Evolutionary conservation across 2,329 filamentous ascomycete species (phyloP).

Genomic region (Boeremia lycopersici): DNA sequence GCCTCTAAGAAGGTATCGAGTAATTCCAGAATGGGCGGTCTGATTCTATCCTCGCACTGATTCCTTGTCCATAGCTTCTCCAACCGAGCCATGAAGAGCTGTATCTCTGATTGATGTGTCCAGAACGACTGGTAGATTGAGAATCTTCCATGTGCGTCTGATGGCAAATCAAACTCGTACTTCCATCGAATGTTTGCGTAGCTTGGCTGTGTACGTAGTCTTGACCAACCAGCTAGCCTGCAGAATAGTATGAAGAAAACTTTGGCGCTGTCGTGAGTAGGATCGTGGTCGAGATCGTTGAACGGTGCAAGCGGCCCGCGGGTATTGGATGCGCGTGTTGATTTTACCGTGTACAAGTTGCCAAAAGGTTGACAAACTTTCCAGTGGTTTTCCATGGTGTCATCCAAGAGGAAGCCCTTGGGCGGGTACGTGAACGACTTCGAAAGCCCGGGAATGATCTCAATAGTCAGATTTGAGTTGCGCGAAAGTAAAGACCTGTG

Average conservation of each 20-base stretch:
- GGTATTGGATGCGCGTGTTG: not conserved
- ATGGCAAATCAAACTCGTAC: slow-evolving; percentile 7
- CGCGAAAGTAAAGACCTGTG: slow-evolving; percentile 25
- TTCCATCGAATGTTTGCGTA: slow-evolving; percentile 1
- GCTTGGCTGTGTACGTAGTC: not conserved
- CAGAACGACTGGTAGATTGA: not conserved
- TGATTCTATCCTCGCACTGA: slow-evolving; percentile 3
- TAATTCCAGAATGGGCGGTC: slow-evolving; percentile 5
- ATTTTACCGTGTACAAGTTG: slow-evolving; percentile 27
- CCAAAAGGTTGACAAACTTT: slow-evolving; percentile 30
- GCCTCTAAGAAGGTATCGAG: slow-evolving; percentile 12
- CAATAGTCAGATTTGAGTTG: slow-evolving; percentile 24
- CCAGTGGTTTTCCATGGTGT: slow-evolving; percentile 25
- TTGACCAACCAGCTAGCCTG: slow-evolving; percentile 6
- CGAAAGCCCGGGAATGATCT: slow-evolving; percentile 9
- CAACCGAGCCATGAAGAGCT: not conserved
- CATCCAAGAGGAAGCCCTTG: slow-evolving; percentile 22
- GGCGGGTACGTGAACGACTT: slow-evolving; percentile 23
- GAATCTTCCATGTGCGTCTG: not conserved
- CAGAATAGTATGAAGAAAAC: slow-evolving; percentile 10
- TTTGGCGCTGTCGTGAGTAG: not conserved
- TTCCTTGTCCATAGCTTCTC: slow-evolving; percentile 6
- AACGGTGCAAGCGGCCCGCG: not conserved
- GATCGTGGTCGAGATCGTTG: not conserved
- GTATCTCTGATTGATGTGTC: not conserved